These are phyloP conservation scores for Metschnikowia borealis DNA, from an alignment of 805 yeast species.

Conservation along the genomic window DNA sequence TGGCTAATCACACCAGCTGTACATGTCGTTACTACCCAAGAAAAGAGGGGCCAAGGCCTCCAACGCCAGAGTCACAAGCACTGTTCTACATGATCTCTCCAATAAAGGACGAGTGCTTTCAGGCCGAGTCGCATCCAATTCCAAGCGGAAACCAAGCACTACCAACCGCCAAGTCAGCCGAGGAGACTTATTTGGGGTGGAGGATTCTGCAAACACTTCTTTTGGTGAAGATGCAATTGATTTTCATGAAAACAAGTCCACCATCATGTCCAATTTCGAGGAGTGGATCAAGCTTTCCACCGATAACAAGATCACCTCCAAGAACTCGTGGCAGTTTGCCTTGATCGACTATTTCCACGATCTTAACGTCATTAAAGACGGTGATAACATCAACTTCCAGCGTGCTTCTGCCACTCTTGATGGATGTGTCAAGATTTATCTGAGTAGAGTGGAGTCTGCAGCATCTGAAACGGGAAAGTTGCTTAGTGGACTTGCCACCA, in stretches of 20 bases:
- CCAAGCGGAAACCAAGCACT: slow-evolving; percentile 22
- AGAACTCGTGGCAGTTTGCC: slow-evolving; percentile 88
- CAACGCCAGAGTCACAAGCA: slow-evolving; percentile 13
- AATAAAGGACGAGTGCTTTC: slow-evolving; percentile 28
- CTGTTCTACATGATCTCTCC: slow-evolving; percentile 26
- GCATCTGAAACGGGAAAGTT: slow-evolving; percentile 86
- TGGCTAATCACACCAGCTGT: neutral
- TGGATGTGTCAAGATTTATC: slow-evolving; percentile 90
- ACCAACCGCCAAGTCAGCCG: slow-evolving; percentile 17
- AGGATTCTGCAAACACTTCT: slow-evolving; percentile 14
- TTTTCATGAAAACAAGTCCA: slow-evolving; percentile 40
- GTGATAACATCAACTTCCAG: slow-evolving; percentile 79
- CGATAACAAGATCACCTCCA: slow-evolving; percentile 66
- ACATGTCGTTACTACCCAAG: slow-evolving; percentile 21
- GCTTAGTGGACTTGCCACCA: slow-evolving; percentile 63
- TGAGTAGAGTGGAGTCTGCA: slow-evolving; percentile 87
- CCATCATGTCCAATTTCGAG: slow-evolving; percentile 42
- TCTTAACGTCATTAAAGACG: slow-evolving; percentile 66
- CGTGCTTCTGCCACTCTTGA: slow-evolving; percentile 88
- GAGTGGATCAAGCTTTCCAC: slow-evolving; percentile 49
- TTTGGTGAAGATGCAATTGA: slow-evolving; percentile 37
- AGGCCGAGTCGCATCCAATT: slow-evolving; percentile 17
- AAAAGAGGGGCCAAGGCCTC: slow-evolving; percentile 17
- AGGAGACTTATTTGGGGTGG: slow-evolving; percentile 20
- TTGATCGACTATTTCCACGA: slow-evolving; percentile 90